Conservation (phyloP, 768 basidiomycete genomes). For the Termitomyces sp. region DNA sequence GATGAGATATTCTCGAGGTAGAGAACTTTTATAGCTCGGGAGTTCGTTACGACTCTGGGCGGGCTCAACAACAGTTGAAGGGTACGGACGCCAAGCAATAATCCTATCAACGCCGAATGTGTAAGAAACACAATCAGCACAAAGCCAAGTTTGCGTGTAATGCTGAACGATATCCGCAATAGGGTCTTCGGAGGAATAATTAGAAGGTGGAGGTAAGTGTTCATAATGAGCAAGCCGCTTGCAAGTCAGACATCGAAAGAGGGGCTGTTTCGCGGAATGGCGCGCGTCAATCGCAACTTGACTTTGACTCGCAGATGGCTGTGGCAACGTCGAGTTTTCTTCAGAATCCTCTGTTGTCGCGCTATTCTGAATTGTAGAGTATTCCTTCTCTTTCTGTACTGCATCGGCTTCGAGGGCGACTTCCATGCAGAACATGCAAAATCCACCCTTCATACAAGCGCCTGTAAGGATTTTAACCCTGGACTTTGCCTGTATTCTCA, state of each 20-base stretch:
- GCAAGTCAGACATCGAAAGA: constrained; percentile 84
- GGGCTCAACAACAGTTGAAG: constrained; percentile 58
- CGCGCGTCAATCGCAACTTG: not conserved
- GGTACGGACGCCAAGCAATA: constrained; percentile 88
- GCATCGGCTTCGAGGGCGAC: constrained; percentile 44
- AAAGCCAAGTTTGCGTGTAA: constrained; percentile 63
- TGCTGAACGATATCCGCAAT: constrained; percentile 49
- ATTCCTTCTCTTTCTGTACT: not conserved
- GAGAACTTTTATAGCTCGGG: constrained; percentile 49
- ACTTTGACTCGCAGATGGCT: not conserved
- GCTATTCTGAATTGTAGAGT: constrained; percentile 2
- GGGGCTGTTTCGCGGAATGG: constrained; percentile 24
- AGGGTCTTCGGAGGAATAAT: constrained; percentile 26
- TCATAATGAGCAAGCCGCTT: constrained; percentile 80
- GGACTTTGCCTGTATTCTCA: not conserved
- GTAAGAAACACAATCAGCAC: constrained; percentile 76
- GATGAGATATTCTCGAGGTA: constrained; percentile 91
- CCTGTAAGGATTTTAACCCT: constrained; percentile 23
- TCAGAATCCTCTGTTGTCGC: constrained; percentile 29
- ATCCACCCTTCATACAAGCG: constrained; percentile 67
- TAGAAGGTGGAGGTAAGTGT: constrained; percentile 55
- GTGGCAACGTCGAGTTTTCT: not conserved
- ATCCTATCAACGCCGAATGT: constrained; percentile 75
- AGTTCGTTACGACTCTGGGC: constrained; percentile 31
- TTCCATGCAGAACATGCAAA: constrained; percentile 75